phyloP scores from a whole-genome alignment of 345 rosid genomes.

The Bruguiera gymnorhiza region DNA sequence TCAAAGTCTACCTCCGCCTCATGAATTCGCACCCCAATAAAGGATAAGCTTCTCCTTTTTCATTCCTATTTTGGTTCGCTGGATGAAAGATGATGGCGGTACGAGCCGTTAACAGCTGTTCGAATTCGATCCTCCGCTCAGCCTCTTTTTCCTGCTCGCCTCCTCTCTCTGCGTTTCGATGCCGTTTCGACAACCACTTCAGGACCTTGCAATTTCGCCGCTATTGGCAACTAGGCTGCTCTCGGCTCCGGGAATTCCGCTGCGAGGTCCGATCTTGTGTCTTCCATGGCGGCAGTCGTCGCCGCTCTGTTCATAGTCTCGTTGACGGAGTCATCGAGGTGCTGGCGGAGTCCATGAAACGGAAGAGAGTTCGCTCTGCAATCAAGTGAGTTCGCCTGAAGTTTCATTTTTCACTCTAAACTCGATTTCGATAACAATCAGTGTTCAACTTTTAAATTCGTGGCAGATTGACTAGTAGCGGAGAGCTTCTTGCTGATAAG shows the following conservation, averaged over 20 bases:
- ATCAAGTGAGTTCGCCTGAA: conserved; percentile 46
- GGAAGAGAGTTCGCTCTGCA: conserved; percentile 56
- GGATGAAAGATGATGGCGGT: conserved; percentile 43
- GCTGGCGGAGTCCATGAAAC: conserved; percentile 41
- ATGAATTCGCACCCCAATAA: no score
- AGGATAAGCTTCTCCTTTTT: not conserved
- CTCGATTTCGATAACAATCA: no score
- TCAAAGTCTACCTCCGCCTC: no score
- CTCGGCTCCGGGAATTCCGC: conserved; percentile 17
- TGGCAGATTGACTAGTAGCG: conserved; percentile 58
- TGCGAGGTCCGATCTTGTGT: conserved; percentile 26
- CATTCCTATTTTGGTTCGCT: not conserved
- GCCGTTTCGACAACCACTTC: conserved; percentile 35
- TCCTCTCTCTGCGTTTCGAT: conserved; percentile 39
- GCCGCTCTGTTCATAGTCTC: conserved; percentile 53
- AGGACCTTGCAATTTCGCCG: conserved; percentile 32
- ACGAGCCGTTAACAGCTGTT: conserved; percentile 51
- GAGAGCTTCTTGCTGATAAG: conserved; percentile 70
- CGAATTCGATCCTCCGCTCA: conserved; percentile 42
- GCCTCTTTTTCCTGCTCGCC: conserved; percentile 25
- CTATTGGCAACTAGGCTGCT: conserved; percentile 27
- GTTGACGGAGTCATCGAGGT: conserved; percentile 65
- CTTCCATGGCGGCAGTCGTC: not conserved
- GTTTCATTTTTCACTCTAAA: not conserved
- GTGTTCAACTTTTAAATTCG: no score